Conservation (phyloP, 2,329 filamentous ascomycete genomes). For the Diaporthe eres region DNA sequence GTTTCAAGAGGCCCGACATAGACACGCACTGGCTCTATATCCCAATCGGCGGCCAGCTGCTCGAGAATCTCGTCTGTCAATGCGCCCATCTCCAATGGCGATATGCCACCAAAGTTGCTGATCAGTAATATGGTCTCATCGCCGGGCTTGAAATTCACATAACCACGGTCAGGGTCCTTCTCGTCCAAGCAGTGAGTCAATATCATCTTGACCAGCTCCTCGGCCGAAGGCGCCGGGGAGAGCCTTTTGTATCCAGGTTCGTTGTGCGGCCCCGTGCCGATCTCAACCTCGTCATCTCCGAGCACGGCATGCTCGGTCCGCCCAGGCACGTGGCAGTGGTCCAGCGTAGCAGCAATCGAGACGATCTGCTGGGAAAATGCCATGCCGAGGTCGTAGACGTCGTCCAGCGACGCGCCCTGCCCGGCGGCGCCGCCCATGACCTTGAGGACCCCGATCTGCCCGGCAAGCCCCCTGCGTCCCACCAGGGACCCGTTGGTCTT, state of each 20-base stretch:
- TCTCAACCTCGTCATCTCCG: slow-evolving; percentile 66
- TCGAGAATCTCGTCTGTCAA: slow-evolving; percentile 66
- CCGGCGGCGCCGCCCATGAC: slow-evolving; percentile 66
- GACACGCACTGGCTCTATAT: slow-evolving; percentile 67
- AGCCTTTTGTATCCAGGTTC: slow-evolving; percentile 73
- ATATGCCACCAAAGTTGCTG: slow-evolving; percentile 73
- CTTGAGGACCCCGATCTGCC: slow-evolving; percentile 73
- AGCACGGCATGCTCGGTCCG: slow-evolving; percentile 64
- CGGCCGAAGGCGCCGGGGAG: slow-evolving; percentile 63
- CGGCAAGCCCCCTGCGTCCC: slow-evolving; percentile 73
- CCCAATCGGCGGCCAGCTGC: slow-evolving; percentile 63
- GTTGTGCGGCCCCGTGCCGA: slow-evolving; percentile 78
- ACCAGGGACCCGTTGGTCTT: slow-evolving; percentile 67
- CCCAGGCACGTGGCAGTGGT: slow-evolving; percentile 73
- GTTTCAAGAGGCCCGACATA: slow-evolving; percentile 77
- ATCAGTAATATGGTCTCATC: slow-evolving; percentile 68
- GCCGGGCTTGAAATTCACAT: slow-evolving; percentile 60
- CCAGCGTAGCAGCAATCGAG: slow-evolving; percentile 70
- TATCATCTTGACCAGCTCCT: slow-evolving; percentile 69
- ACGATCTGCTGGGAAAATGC: slow-evolving; percentile 67
- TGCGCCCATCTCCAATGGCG: slow-evolving; percentile 69
- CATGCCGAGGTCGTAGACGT: slow-evolving; percentile 64
- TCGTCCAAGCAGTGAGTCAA: slow-evolving; percentile 73
- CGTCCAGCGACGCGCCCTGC: slow-evolving; percentile 62
- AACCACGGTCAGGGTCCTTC: slow-evolving; percentile 63